phyloP scores from a whole-genome alignment of 371 early-diverging fungal genomes.

The Actinomortierella ambigua region DNA sequence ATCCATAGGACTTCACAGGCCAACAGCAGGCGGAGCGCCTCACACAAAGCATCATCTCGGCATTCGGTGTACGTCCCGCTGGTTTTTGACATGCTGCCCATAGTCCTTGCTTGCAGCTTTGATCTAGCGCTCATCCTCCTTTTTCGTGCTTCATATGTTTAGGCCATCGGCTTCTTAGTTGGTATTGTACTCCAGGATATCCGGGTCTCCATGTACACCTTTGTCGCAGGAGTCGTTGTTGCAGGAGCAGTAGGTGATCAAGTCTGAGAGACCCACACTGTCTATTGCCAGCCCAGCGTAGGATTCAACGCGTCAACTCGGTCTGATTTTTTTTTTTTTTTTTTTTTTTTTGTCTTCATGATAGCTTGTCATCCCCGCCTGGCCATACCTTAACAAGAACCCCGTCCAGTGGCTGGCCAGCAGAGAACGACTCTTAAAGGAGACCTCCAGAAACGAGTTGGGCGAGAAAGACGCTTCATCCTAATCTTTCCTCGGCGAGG shows the following conservation, averaged over 20 bases:
- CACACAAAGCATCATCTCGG: slow-evolving; percentile 38
- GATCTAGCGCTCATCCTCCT: background rate
- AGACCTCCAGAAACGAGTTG: background rate
- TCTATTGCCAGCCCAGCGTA: no score
- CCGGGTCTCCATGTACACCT: slow-evolving; percentile 24
- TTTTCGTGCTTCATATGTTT: background rate
- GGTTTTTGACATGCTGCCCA: background rate
- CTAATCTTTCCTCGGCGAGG: no score
- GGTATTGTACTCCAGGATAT: slow-evolving; percentile 37
- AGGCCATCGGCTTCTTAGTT: slow-evolving; percentile 37
- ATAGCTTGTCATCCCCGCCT: slow-evolving; percentile 39
- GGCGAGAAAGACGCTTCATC: no score
- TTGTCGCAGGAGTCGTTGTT: slow-evolving; percentile 27
- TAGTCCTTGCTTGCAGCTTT: no score
- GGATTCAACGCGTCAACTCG: no score
- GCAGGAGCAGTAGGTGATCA: slow-evolving; percentile 15
- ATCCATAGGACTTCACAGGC: slow-evolving; percentile 36
- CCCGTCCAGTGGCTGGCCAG: slow-evolving; percentile 38
- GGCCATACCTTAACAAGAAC: slow-evolving; percentile 35
- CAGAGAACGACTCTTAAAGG: slow-evolving; percentile 13
- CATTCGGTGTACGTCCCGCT: slow-evolving; percentile 26
- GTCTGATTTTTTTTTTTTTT: background rate
- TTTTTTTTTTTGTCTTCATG: background rate
- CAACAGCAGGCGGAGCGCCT: slow-evolving; percentile 33
- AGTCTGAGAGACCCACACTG: no score